Percentiles rank a stretch among this genome's conserved stretches.
These are phyloP conservation scores for Apiotrichum akiyoshidainum DNA, from an alignment of 1,284 basidiomycete species.

Conservation along the genomic window DNA sequence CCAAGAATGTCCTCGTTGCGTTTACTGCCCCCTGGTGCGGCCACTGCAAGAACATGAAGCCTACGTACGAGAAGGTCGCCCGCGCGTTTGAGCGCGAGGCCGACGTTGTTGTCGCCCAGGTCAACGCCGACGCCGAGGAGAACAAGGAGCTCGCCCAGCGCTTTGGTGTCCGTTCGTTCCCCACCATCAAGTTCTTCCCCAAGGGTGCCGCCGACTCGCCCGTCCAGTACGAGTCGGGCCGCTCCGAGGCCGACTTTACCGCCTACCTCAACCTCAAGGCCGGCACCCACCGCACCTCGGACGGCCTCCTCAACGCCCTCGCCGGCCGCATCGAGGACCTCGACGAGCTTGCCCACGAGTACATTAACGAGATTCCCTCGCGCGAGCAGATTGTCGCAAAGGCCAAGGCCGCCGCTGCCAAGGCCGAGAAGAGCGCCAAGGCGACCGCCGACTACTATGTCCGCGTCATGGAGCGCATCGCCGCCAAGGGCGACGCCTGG, in stretches of 20 bases:
- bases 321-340: slow-evolving; percentile 78
- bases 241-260: slow-evolving; percentile 53
- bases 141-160: slow-evolving; percentile 72
- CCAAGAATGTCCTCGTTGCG: slow-evolving; percentile 82
- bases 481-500: slow-evolving; percentile 69
- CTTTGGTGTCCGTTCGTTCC: slow-evolving; percentile 72
- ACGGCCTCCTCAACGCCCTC: slow-evolving; percentile 74
- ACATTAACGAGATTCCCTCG: slow-evolving; percentile 60
- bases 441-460: slow-evolving; percentile 74
- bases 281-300: slow-evolving; percentile 74
- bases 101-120: slow-evolving; percentile 79
- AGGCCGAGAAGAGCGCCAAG: slow-evolving; percentile 40
- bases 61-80: slow-evolving; percentile 80
- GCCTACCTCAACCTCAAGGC: slow-evolving; percentile 75
- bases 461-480: slow-evolving; percentile 85
- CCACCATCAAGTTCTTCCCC: slow-evolving; percentile 94
- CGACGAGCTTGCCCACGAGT: slow-evolving; percentile 69
- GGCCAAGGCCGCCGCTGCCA: slow-evolving; percentile 33
- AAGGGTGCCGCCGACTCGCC: slow-evolving; percentile 57
- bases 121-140: slow-evolving; percentile 79
- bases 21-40: slow-evolving; percentile 67
- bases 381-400: slow-evolving; percentile 62
- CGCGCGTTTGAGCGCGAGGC: slow-evolving; percentile 71
- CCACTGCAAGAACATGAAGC: slow-evolving; percentile 63
- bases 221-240: slow-evolving; percentile 57